These are phyloP conservation scores for Tolypocladium ovalisporum DNA, from an alignment of 2,329 filamentous ascomycete genomes.

Conservation along the genomic window DNA sequence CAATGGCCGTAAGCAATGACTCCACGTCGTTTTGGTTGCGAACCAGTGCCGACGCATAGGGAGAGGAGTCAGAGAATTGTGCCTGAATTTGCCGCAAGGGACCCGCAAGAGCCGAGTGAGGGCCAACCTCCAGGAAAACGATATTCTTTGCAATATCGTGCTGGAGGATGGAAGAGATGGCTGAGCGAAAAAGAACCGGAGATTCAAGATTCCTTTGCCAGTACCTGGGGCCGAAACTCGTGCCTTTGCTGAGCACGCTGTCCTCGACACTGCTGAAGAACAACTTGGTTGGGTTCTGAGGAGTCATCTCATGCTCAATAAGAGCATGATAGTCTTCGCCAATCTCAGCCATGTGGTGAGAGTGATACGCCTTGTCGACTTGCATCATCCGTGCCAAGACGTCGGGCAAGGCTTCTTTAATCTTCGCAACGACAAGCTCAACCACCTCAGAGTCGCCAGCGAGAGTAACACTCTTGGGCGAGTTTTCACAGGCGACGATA, in stretches of 20 bases:
- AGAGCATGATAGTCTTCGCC: neutral
- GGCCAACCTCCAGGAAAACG: constrained; percentile 11
- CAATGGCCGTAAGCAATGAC: constrained; percentile 3
- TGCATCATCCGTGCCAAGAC: neutral
- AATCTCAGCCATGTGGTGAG: constrained; percentile 7
- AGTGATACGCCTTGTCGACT: constrained; percentile 22
- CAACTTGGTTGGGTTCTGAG: neutral
- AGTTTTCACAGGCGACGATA: constrained; percentile 1
- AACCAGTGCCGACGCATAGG: constrained; percentile 4
- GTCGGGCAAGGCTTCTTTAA: neutral
- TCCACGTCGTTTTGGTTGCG: constrained; percentile 1
- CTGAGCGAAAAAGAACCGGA: constrained; percentile 4
- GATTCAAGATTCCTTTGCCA: constrained; percentile 6
- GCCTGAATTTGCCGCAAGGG: constrained; percentile 9
- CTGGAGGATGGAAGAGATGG: neutral
- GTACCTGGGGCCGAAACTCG: neutral
- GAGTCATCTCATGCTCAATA: neutral
- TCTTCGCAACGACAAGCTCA: neutral
- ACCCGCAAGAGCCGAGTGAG: constrained; percentile 10
- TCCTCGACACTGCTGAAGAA: constrained; percentile 3
- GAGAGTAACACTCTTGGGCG: neutral
- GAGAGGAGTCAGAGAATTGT: neutral
- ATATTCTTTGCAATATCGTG: neutral
- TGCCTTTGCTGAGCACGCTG: neutral
- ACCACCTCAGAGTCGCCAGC: constrained; percentile 4